Evolutionary conservation across 1,284 basidiomycete species (phyloP).

Genomic region (Tilletia setariae): DNA sequence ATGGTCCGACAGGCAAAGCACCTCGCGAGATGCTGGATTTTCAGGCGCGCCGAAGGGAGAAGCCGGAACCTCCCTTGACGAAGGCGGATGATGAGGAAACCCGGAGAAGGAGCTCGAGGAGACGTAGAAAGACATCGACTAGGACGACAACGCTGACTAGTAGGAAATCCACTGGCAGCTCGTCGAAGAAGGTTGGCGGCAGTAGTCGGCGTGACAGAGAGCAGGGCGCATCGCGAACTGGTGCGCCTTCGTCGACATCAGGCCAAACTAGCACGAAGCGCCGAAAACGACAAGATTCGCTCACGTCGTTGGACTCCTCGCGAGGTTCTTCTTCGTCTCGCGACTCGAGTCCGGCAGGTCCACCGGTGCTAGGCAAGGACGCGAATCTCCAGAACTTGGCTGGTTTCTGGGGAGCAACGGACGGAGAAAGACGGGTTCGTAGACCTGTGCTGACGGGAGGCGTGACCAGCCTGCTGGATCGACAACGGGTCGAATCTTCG

Average conservation of each 20-base stretch:
- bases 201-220: no score
- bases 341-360: slow-evolving; percentile 31
- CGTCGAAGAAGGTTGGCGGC: no score
- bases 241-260: no score
- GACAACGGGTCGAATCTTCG: slow-evolving; percentile 26
- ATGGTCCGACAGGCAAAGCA: slow-evolving; percentile 11
- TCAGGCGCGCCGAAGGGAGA: slow-evolving; percentile 16
- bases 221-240: no score
- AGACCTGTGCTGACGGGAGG: slow-evolving; percentile 21
- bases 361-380: slow-evolving; percentile 51
- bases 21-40: slow-evolving; percentile 8
- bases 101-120: slow-evolving; percentile 1
- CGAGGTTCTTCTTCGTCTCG: background rate
- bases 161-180: background rate
- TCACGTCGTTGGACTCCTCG: background rate
- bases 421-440: slow-evolving; percentile 39
- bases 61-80: slow-evolving; percentile 9
- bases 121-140: background rate
- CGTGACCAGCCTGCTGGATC: slow-evolving; percentile 14
- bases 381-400: slow-evolving; percentile 51
- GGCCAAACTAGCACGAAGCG: background rate
- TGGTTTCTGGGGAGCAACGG: slow-evolving; percentile 48
- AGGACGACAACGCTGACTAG: background rate
- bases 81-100: slow-evolving; percentile 1
- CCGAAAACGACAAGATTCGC: background rate